Evolutionary conservation across 352 stramenopile species (phyloP).

Genomic region (Pythium rhizo-oryzae): DNA sequence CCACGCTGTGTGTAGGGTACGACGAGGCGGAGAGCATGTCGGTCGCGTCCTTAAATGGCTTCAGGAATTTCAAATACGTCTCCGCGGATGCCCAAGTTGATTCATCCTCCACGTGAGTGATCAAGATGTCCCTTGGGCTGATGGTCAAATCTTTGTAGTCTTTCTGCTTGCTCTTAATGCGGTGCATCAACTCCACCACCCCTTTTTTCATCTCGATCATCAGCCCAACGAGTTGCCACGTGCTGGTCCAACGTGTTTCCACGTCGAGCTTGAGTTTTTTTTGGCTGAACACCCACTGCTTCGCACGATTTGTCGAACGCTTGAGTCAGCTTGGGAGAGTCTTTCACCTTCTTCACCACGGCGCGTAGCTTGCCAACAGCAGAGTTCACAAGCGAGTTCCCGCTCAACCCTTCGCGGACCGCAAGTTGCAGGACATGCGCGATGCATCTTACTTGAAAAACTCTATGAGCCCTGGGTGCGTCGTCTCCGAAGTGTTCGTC

Average conservation of each 20-base stretch:
- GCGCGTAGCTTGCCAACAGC: background rate
- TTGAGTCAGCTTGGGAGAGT: background rate
- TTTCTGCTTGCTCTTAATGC: background rate
- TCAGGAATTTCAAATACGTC: background rate
- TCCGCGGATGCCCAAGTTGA: background rate
- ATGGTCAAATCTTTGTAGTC: background rate
- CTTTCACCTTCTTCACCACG: background rate
- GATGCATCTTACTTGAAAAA: background rate
- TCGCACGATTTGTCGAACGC: background rate
- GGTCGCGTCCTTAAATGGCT: background rate
- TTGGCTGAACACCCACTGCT: background rate
- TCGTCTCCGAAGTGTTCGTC: background rate
- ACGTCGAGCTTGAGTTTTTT: background rate
- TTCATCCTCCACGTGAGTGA: background rate
- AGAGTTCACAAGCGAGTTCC: background rate
- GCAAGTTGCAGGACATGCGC: background rate
- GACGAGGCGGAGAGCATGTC: background rate
- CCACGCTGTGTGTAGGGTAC: background rate
- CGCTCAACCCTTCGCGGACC: background rate
- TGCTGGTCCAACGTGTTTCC: background rate
- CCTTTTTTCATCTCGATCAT: too few relatives aligned
- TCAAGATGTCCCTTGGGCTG: background rate
- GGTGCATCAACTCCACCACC: background rate
- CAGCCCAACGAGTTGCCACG: too few relatives aligned
- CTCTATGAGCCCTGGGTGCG: too few relatives aligned